These are phyloP conservation scores for Geranium rotundifolium DNA, from an alignment of 345 rosid genomes.

Conservation along the genomic window DNA sequence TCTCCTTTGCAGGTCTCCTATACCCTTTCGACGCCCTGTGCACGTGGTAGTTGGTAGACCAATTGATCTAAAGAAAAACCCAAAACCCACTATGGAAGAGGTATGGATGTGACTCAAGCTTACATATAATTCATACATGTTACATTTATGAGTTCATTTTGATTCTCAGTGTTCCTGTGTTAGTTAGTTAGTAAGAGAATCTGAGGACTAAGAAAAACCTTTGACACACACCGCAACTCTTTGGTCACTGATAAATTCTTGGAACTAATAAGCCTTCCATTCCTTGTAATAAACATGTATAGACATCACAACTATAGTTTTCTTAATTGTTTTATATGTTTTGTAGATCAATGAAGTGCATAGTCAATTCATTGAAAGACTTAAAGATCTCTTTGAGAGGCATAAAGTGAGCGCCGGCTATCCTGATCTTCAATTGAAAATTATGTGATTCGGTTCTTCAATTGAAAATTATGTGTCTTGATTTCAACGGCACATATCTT, in stretches of 20 bases:
- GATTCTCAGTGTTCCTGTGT: background rate
- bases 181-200: background rate
- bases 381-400: conserved; percentile 64
- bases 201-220: too few relatives aligned
- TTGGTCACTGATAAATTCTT: too few relatives aligned
- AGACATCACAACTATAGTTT: too few relatives aligned
- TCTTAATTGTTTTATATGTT: background rate
- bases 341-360: conserved; percentile 44
- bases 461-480: too few relatives aligned
- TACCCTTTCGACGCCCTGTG: conserved; percentile 65
- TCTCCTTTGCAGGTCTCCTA: conserved; percentile 41
- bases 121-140: too few relatives aligned
- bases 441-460: conserved; percentile 30
- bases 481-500: too few relatives aligned
- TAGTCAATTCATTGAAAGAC: conserved; percentile 47
- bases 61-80: conserved; percentile 50
- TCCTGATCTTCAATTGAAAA: conserved; percentile 46
- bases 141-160: too few relatives aligned
- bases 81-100: conserved; percentile 71
- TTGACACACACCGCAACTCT: too few relatives aligned
- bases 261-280: too few relatives aligned
- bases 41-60: conserved; percentile 86
- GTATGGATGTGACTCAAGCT: conserved; percentile 20
- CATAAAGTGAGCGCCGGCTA: conserved; percentile 54
- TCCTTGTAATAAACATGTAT: too few relatives aligned